phyloP scores from a whole-genome alignment of 208 protist genomes.

The Acanthamoeba sp. region DNA sequence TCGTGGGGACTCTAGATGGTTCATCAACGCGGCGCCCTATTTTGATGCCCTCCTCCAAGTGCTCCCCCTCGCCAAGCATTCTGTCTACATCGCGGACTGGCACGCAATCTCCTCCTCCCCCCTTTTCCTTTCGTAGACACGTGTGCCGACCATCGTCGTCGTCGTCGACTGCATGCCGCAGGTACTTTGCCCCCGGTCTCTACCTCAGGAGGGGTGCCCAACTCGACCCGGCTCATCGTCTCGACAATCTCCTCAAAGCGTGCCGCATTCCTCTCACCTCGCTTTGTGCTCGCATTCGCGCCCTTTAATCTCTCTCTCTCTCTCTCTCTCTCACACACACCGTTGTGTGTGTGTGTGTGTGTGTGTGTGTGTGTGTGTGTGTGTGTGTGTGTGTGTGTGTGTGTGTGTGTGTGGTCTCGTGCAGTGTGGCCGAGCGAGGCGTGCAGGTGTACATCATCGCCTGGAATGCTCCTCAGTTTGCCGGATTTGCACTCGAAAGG shows the following conservation, averaged over 20 bases:
- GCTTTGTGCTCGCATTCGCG: too few species aligned
- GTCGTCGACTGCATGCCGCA: background rate
- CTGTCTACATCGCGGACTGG: constrained; percentile 35
- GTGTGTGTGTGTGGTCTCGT: too few species aligned
- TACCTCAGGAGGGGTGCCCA: background rate
- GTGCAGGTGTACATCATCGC: constrained; percentile 16
- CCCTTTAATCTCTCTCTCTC: too few species aligned
- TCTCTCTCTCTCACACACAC: too few species aligned
- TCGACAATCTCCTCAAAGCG: constrained; percentile 3
- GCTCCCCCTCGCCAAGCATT: background rate
- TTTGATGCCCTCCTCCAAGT: background rate
- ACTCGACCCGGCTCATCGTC: background rate
- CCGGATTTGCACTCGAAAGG: constrained; percentile 16
- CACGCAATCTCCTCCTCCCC: background rate
- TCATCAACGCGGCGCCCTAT: constrained; percentile 28
- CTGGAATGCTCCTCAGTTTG: constrained; percentile 30
- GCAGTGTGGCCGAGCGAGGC: background rate
- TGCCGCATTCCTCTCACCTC: background rate
- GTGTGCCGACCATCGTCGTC: too few species aligned
- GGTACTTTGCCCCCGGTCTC: constrained; percentile 19
- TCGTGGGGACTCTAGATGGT: constrained; percentile 23
- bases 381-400: too few species aligned
- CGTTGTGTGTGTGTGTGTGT: too few species aligned
- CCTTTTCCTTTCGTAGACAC: background rate
- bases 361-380: too few species aligned